Evolutionary conservation across 139 green algal species (phyloP).

Genomic region (Parachlorella kessleri): DNA sequence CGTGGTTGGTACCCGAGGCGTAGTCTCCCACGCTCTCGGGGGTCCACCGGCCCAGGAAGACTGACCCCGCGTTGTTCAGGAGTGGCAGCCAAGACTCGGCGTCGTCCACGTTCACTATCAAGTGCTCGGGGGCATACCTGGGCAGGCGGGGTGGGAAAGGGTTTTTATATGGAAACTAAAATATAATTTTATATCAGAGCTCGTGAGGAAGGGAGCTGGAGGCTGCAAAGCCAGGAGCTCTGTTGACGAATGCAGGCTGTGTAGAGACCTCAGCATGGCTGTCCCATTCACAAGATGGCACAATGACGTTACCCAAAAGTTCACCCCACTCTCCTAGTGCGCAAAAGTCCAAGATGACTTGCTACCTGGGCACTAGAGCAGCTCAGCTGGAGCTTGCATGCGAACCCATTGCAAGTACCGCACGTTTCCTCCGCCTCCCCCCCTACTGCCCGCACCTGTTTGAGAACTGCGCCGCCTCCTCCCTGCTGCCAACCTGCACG

Average conservation of each 20-base stretch:
- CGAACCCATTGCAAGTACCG: neutral
- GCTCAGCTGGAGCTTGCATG: neutral
- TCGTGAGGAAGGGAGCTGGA: too few relatives aligned
- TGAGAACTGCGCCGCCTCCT: conserved; percentile 83
- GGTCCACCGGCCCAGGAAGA: conserved; percentile 95
- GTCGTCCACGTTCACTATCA: conserved; percentile 96
- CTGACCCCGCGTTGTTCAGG: conserved; percentile 89
- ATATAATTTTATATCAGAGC: too few relatives aligned
- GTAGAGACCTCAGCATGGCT: too few relatives aligned
- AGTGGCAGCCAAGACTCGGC: conserved; percentile 84
- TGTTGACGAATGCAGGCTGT: too few relatives aligned
- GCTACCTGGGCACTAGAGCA: too few relatives aligned
- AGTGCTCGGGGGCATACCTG: conserved; percentile 96
- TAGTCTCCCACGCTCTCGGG: conserved; percentile 99
- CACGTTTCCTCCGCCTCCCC: neutral
- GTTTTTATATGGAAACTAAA: neutral
- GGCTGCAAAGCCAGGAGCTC: too few relatives aligned
- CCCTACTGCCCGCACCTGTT: conserved; percentile 54
- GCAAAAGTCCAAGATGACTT: too few relatives aligned
- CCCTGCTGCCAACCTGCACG: conserved; percentile 61
- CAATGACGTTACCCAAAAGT: too few relatives aligned
- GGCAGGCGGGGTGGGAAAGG: neutral
- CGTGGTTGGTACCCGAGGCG: conserved; percentile 97
- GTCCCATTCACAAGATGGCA: neutral
- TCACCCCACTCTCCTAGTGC: too few relatives aligned